Evolutionary conservation across 2,329 filamentous ascomycete genomes (phyloP).

Genomic region (Ophiostoma sp.): DNA sequence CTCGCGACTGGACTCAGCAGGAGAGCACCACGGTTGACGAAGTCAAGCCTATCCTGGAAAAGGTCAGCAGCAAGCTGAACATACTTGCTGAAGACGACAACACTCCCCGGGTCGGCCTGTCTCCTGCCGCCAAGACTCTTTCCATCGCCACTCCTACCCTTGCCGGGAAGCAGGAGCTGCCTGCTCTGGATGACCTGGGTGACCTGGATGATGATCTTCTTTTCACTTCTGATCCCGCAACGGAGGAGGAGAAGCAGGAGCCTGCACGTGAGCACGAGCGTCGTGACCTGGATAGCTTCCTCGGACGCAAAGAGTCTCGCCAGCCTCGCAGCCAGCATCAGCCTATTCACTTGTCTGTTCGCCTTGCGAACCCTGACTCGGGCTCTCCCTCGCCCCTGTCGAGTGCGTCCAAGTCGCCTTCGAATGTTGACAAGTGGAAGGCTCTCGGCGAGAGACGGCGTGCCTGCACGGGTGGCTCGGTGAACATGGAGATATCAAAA

Average conservation of each 20-base stretch:
- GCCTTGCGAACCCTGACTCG: slow-evolving; percentile 44
- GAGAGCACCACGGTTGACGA: slow-evolving; percentile 37
- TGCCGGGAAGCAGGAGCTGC: slow-evolving; percentile 35
- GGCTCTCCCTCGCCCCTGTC: slow-evolving; percentile 16
- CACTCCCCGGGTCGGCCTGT: slow-evolving; percentile 41
- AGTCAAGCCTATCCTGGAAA: slow-evolving; percentile 9
- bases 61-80: slow-evolving; percentile 29
- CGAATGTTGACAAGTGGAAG: slow-evolving; percentile 75
- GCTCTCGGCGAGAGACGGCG: slow-evolving; percentile 79
- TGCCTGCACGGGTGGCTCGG: slow-evolving; percentile 51
- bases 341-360: slow-evolving; percentile 50
- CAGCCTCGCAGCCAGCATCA: slow-evolving; percentile 16
- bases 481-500: slow-evolving; percentile 36
- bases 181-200: slow-evolving; percentile 50
- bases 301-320: slow-evolving; percentile 31
- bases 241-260: slow-evolving; percentile 32
- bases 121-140: slow-evolving; percentile 38
- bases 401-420: slow-evolving; percentile 45
- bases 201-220: slow-evolving; percentile 65
- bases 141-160: slow-evolving; percentile 38
- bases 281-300: slow-evolving; percentile 23
- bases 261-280: slow-evolving; percentile 30
- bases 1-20: slow-evolving; percentile 73
- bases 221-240: slow-evolving; percentile 60
- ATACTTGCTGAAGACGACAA: slow-evolving; percentile 37